phyloP scores from a whole-genome alignment of 306 rosid species.

The apple (Malus domestica) region DNA sequence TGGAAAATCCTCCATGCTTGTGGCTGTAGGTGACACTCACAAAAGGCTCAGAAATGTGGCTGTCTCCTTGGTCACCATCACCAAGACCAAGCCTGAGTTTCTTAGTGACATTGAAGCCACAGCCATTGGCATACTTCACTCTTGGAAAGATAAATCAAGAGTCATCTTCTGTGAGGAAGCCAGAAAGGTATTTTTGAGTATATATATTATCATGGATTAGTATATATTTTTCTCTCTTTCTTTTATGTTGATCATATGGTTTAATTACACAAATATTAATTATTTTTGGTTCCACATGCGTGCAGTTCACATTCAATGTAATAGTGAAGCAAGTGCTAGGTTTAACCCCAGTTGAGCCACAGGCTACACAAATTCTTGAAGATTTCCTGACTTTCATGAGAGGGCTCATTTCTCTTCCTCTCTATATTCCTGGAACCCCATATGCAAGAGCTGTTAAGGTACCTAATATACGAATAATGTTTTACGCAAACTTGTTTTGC shows the following conservation, averaged over 20 bases:
- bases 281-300: background rate
- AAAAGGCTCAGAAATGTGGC: conserved; percentile 31
- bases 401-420: conserved; percentile 30
- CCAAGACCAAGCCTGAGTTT: conserved; percentile 29
- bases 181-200: conserved; percentile 17
- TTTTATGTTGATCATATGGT: background rate
- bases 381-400: conserved; percentile 32
- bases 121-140: conserved; percentile 16
- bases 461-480: background rate
- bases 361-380: conserved; percentile 20
- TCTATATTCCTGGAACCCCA: conserved; percentile 31
- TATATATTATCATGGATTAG: background rate
- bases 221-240: background rate
- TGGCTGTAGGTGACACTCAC: conserved; percentile 27
- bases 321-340: conserved; percentile 35
- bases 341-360: conserved; percentile 23
- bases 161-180: conserved; percentile 30
- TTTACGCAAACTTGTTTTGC: background rate
- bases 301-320: conserved; percentile 33
- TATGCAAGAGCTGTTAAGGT: conserved; percentile 35
- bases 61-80: conserved; percentile 19
- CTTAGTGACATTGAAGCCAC: conserved; percentile 18
- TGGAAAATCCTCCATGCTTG: conserved; percentile 24
- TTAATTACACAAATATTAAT: background rate
- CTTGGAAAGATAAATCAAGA: conserved; percentile 24